Conservation (phyloP, 768 basidiomycete species). For the Pulveroboletus sp. region DNA sequence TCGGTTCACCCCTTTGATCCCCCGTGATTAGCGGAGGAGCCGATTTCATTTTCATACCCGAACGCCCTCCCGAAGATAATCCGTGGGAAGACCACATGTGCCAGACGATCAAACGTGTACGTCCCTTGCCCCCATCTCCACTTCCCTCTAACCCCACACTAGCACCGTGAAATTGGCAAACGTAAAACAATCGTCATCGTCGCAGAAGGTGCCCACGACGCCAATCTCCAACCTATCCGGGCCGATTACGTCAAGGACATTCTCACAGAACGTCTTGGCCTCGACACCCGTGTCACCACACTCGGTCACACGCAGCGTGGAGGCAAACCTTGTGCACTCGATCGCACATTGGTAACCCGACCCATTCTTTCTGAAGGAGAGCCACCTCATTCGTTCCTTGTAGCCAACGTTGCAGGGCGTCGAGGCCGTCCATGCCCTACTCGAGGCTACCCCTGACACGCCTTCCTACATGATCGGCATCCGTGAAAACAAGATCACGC, state of each 20-base stretch:
- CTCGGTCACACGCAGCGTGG: conserved; percentile 97
- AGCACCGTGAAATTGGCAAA: conserved; percentile 92
- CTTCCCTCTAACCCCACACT: conserved; percentile 1
- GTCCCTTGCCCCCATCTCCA: conserved; percentile 22
- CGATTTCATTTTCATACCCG: conserved; percentile 97
- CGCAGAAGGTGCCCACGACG: conserved; percentile 92
- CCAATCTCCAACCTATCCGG: conserved; percentile 84
- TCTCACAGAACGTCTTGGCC: conserved; percentile 76
- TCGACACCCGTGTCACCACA: conserved; percentile 95
- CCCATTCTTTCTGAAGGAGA: conserved; percentile 1
- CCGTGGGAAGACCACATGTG: conserved; percentile 96
- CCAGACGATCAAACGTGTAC: conserved; percentile 69
- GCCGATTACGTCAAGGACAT: conserved; percentile 90
- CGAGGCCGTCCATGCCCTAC: conserved; percentile 84
- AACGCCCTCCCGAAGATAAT: conserved; percentile 71
- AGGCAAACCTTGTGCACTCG: conserved; percentile 87
- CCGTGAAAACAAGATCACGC: conserved; percentile 90
- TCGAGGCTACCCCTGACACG: conserved; percentile 81
- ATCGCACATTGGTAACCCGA: conserved; percentile 78
- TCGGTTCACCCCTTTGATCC: conserved; percentile 7
- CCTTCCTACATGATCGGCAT: conserved; percentile 98
- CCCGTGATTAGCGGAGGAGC: conserved; percentile 64
- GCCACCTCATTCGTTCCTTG: not conserved
- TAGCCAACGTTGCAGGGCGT: conserved; percentile 96
- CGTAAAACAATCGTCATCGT: conserved; percentile 98